Evolutionary conservation across 495 filamentous ascomycete genomes (phyloP).

Genomic region (Entonaema liquescens): DNA sequence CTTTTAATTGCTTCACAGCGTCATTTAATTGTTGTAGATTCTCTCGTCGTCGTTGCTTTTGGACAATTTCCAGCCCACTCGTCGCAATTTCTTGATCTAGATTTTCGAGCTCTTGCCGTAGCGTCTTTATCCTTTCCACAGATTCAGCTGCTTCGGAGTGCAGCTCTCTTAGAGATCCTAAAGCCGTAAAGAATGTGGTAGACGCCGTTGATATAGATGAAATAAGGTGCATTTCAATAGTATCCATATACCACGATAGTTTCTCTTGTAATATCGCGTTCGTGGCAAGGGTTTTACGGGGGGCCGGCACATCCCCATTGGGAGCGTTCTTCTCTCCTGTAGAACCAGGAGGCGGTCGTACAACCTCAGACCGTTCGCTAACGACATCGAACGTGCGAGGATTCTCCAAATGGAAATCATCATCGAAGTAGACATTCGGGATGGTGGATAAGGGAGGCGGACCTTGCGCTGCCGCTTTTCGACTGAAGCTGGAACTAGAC

Average conservation of each 20-base stretch:
- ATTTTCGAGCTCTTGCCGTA: slow-evolving; percentile 79
- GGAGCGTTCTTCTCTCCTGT: slow-evolving; percentile 62
- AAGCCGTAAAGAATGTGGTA: slow-evolving; percentile 93
- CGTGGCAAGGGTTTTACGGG: slow-evolving; percentile 88
- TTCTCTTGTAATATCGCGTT: slow-evolving; percentile 99
- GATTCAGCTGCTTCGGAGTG: slow-evolving; percentile 93
- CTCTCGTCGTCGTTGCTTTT: slow-evolving; percentile 79
- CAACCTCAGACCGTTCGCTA: slow-evolving; percentile 92
- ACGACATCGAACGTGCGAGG: slow-evolving; percentile 96
- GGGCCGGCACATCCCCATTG: slow-evolving; percentile 70
- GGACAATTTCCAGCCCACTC: slow-evolving; percentile 85
- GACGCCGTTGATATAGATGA: slow-evolving; percentile 95
- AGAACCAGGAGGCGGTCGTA: slow-evolving; percentile 69
- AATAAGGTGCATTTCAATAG: slow-evolving; percentile 96
- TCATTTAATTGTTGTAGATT: slow-evolving; percentile 85
- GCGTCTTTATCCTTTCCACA: slow-evolving; percentile 80
- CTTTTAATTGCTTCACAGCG: slow-evolving; percentile 81
- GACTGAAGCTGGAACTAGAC: slow-evolving; percentile 60
- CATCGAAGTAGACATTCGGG: slow-evolving; percentile 91
- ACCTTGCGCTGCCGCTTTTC: slow-evolving; percentile 62
- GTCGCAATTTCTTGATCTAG: slow-evolving; percentile 90
- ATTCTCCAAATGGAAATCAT: slow-evolving; percentile 95
- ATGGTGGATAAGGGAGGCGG: slow-evolving; percentile 91
- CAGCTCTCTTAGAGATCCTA: slow-evolving; percentile 88
- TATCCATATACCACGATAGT: slow-evolving; percentile 99